phyloP scores from a whole-genome alignment of 176 grass and related monocot species.

The Elymus sibiricus region DNA sequence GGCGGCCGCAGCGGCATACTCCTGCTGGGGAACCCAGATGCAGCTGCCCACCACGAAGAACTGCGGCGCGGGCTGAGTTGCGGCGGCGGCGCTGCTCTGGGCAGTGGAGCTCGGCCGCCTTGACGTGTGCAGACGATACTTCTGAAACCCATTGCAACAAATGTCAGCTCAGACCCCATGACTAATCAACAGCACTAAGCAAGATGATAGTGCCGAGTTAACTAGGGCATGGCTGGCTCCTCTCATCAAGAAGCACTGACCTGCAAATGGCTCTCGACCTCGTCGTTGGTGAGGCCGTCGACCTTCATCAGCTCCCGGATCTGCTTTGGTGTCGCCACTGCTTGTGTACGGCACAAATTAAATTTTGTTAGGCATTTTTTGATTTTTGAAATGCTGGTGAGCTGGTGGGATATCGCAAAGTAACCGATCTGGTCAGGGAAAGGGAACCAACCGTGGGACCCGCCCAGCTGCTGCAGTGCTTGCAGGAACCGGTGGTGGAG shows the following conservation, averaged over 20 bases:
- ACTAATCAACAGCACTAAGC: background rate
- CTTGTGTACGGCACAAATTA: background rate
- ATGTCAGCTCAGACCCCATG: background rate
- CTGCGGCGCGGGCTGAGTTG: slow-evolving; percentile 7
- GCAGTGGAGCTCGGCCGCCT: slow-evolving; percentile 40
- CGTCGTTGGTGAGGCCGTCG: slow-evolving; percentile 58
- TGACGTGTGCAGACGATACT: slow-evolving; percentile 59
- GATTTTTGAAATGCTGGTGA: background rate
- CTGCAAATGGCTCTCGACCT: slow-evolving; percentile 71
- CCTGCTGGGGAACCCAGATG: slow-evolving; percentile 44
- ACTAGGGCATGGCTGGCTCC: background rate
- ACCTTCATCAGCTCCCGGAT: slow-evolving; percentile 69
- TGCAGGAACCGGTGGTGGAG: slow-evolving; percentile 79
- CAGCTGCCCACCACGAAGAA: slow-evolving; percentile 53
- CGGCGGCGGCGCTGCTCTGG: slow-evolving; percentile 18
- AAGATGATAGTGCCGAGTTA: background rate
- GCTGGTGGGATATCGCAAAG: slow-evolving; percentile 9
- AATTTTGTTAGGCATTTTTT: background rate
- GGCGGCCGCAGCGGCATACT: slow-evolving; percentile 21
- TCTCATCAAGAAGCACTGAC: slow-evolving; percentile 6
- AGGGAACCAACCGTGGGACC: slow-evolving; percentile 59
- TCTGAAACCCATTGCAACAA: slow-evolving; percentile 25
- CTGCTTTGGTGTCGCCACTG: slow-evolving; percentile 76
- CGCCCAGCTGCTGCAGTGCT: slow-evolving; percentile 76
- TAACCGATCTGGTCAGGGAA: background rate